Base-by-base conservation (phyloP, 2,329 filamentous ascomycete species). In the Colletotrichum paranaense region DNA sequence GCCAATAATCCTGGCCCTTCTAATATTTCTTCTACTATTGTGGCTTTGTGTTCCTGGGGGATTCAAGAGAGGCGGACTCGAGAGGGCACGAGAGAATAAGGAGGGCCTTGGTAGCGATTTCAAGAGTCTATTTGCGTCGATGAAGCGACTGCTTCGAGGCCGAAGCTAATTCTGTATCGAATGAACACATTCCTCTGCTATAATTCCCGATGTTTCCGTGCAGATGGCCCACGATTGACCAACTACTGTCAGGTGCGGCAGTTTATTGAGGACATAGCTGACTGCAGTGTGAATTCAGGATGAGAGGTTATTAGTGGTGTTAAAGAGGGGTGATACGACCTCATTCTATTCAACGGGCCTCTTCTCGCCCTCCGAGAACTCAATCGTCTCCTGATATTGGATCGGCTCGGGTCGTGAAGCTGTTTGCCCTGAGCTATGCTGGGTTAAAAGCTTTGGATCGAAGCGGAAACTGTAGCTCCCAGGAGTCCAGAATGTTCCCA, bases 401-500 rank as follows among this genome's bases (percentile, higher is more conserved):
- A 68, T 22, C 12, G 68, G 53, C 28, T 35, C 38, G 22, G 57
- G 22, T 22, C 53, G 46, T 30, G 22, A 11, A n/a, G 26, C 19
- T 9, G 19, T 6, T 49, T 32, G 28, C 14, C 14, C 9, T 32
- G 32, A 12, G 28, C 19, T 22, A 5, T 28, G 32, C 22, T 28
- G 59, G 8, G 24, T 26, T 11, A 24, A n/a, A 22, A 59, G 52
- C 9, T 24, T 26, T 6, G 55, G 38, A 38, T 71, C 66, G 4
- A 79, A 59, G 6, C 73, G 64, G 26, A 91, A 77, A 2, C 82
- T 80, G 63, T 86, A 92, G 14, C 87, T 84, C 1, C 90, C 90
- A 38, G 87, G 86, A 63, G 95, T 95, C 94, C 94, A 97, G 78
- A 90, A 95, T 7, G 93, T 94, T 1, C 95, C 95, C 88, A 97